phyloP scores from a whole-genome alignment of 257 asterid genomes.

The Jacaranda mimosifolia region DNA sequence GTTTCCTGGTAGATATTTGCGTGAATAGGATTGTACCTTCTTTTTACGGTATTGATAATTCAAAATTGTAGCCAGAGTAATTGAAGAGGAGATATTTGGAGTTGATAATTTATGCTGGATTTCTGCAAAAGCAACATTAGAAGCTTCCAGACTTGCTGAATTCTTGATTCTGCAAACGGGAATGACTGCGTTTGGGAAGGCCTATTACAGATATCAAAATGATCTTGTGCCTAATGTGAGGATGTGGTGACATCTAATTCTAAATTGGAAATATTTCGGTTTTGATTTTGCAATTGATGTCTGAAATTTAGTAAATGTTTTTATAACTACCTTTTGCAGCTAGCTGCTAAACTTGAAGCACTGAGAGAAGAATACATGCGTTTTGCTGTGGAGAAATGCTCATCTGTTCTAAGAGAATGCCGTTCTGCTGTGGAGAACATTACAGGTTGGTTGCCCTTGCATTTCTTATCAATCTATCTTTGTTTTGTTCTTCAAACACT shows the following conservation, averaged over 20 bases:
- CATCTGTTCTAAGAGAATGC: slow-evolving; percentile 66
- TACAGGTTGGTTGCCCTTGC: slow-evolving; percentile 63
- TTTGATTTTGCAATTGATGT: slow-evolving; percentile 21
- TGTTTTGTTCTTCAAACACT: slow-evolving; percentile 25
- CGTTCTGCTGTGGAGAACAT: slow-evolving; percentile 87
- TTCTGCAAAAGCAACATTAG: slow-evolving; percentile 86
- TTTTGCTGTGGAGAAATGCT: slow-evolving; percentile 85
- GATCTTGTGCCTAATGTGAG: slow-evolving; percentile 96
- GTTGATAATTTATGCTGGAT: slow-evolving; percentile 92
- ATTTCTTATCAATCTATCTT: slow-evolving; percentile 32
- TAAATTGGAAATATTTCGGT: slow-evolving; percentile 25
- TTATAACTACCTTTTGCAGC: slow-evolving; percentile 56
- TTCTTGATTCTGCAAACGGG: slow-evolving; percentile 91
- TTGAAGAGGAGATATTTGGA: slow-evolving; percentile 97
- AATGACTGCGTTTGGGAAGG: slow-evolving; percentile 96
- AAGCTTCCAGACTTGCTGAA: slow-evolving; percentile 88
- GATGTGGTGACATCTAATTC: slow-evolving; percentile 23
- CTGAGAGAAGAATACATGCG: slow-evolving; percentile 94
- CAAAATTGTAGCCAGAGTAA: slow-evolving; percentile 84
- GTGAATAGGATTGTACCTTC: slow-evolving; percentile 11
- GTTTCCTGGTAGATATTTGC: slow-evolving; percentile 18
- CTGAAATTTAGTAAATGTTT: background rate
- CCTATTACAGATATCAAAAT: slow-evolving; percentile 75
- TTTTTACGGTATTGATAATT: slow-evolving; percentile 38
- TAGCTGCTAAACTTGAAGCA: slow-evolving; percentile 91